These are phyloP conservation scores for Nakazawaea peltata DNA, from an alignment of 805 yeast genomes.

Conservation along the genomic window DNA sequence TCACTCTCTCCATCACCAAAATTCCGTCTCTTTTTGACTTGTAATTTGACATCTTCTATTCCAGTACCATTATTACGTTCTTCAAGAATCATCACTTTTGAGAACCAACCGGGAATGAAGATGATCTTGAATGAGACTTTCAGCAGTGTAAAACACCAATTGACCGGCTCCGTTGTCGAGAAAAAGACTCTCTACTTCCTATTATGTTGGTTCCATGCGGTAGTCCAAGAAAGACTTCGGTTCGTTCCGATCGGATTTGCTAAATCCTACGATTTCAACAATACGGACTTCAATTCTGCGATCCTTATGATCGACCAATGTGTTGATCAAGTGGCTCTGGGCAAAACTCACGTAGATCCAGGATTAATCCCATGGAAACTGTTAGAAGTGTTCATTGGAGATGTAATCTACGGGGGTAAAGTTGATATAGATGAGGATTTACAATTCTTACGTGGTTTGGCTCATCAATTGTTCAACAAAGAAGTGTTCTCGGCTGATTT, in stretches of 20 bases:
- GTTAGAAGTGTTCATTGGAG: slow-evolving; percentile 39
- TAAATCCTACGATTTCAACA: slow-evolving; percentile 60
- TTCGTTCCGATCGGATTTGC: slow-evolving; percentile 58
- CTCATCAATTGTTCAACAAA: slow-evolving; percentile 28
- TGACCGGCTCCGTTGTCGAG: slow-evolving; percentile 27
- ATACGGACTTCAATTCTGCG: slow-evolving; percentile 57
- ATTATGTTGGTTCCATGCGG: slow-evolving; percentile 63
- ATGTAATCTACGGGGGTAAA: slow-evolving; percentile 63
- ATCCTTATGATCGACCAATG: slow-evolving; percentile 32
- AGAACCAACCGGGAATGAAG: slow-evolving; percentile 55
- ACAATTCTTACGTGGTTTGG: slow-evolving; percentile 24
- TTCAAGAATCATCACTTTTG: slow-evolving; percentile 51
- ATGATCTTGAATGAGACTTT: slow-evolving; percentile 33
- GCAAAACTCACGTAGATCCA: slow-evolving; percentile 33
- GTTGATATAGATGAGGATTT: slow-evolving; percentile 35
- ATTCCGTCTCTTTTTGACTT: slow-evolving; percentile 61
- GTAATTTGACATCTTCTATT: slow-evolving; percentile 36
- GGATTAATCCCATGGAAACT: slow-evolving; percentile 46
- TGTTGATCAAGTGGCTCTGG: slow-evolving; percentile 20
- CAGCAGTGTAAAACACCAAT: slow-evolving; percentile 15
- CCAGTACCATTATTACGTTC: slow-evolving; percentile 50
- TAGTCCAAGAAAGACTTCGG: slow-evolving; percentile 49
- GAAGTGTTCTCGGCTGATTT: slow-evolving; percentile 33
- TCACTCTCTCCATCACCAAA: slow-evolving; percentile 18
- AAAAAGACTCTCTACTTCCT: slow-evolving; percentile 41